Conservation (phyloP, 208 protist genomes). For the Trypanosoma platydactyli region DNA sequence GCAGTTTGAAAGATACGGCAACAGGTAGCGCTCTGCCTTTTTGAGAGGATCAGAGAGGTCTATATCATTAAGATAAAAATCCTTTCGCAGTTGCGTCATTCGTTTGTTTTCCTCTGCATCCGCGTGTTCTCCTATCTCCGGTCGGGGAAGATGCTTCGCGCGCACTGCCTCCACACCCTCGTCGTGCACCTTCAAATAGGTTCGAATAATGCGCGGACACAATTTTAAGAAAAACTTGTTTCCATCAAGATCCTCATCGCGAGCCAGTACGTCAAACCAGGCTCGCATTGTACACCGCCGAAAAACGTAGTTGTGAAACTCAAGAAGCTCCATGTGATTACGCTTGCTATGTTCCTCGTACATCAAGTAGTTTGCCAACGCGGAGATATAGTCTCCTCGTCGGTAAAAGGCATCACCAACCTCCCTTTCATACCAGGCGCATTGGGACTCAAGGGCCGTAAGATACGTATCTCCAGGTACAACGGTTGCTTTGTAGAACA, state of each 20-base stretch:
- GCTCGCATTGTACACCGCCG: constrained; percentile 93
- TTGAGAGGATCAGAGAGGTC: constrained; percentile 70
- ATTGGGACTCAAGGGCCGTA: constrained; percentile 93
- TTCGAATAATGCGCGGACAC: constrained; percentile 68
- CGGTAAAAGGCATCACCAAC: constrained; percentile 85
- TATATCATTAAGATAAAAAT: constrained; percentile 65
- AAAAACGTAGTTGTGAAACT: constrained; percentile 98
- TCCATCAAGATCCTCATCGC: constrained; percentile 64
- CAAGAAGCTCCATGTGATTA: constrained; percentile 94
- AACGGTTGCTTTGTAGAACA: constrained; percentile 84
- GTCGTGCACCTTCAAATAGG: constrained; percentile 77
- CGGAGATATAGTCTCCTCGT: constrained; percentile 79
- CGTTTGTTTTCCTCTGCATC: constrained; percentile 72
- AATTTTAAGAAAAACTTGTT: constrained; percentile 83
- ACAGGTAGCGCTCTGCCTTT: constrained; percentile 79
- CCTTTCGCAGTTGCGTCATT: constrained; percentile 45
- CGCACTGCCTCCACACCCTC: constrained; percentile 70
- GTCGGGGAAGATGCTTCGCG: constrained; percentile 63
- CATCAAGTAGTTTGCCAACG: constrained; percentile 90
- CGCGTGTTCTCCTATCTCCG: constrained; percentile 36
- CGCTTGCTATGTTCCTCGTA: constrained; percentile 93
- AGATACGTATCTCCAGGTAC: constrained; percentile 69
- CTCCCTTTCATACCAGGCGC: constrained; percentile 96
- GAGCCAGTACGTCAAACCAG: constrained; percentile 93
- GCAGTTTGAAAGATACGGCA: constrained; percentile 54